Evolutionary conservation across 345 rosid species (phyloP).

Genomic region (Arabis alpina): DNA sequence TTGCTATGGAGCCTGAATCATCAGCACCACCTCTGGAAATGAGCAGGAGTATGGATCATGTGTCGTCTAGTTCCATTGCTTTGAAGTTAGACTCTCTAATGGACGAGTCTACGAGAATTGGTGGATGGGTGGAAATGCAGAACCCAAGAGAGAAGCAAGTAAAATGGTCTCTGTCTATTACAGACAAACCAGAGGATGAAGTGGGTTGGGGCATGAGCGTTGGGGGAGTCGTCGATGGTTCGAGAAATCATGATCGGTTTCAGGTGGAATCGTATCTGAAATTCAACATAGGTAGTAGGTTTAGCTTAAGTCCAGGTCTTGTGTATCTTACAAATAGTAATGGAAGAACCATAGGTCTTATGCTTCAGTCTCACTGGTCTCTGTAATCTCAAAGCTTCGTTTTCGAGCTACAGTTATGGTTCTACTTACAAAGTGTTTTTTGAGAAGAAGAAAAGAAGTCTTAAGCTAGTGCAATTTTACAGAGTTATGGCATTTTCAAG

Average conservation of each 20-base stretch:
- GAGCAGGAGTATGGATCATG: slow-evolving; percentile 24
- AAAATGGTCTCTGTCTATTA: slow-evolving; percentile 63
- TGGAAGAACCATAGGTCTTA: slow-evolving; percentile 54
- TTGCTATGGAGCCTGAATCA: slow-evolving; percentile 37
- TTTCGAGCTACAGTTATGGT: background rate
- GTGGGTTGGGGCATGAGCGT: slow-evolving; percentile 77
- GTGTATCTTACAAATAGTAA: slow-evolving; percentile 58
- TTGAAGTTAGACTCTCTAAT: slow-evolving; percentile 68
- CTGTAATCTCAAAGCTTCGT: slow-evolving; percentile 44
- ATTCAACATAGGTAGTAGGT: slow-evolving; percentile 51
- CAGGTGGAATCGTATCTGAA: slow-evolving; percentile 73
- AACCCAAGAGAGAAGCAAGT: slow-evolving; percentile 48
- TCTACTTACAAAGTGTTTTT: background rate
- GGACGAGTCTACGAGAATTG: slow-evolving; percentile 61
- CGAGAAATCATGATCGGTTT: slow-evolving; percentile 48
- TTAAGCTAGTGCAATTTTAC: too few species aligned
- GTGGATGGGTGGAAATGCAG: slow-evolving; percentile 81
- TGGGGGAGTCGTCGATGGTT: slow-evolving; percentile 57
- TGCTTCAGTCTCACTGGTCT: slow-evolving; percentile 84
- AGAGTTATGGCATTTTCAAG: too few species aligned
- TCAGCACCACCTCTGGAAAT: slow-evolving; percentile 35
- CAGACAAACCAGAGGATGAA: slow-evolving; percentile 68
- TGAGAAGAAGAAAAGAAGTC: too few species aligned
- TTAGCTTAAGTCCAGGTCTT: slow-evolving; percentile 72
- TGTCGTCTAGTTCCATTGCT: slow-evolving; percentile 53